Evolutionary conservation across 495 filamentous ascomycete genomes (phyloP), one percentile per base, ranked within the genome.

Genomic region (Hyaloscypha finlandica): DNA sequence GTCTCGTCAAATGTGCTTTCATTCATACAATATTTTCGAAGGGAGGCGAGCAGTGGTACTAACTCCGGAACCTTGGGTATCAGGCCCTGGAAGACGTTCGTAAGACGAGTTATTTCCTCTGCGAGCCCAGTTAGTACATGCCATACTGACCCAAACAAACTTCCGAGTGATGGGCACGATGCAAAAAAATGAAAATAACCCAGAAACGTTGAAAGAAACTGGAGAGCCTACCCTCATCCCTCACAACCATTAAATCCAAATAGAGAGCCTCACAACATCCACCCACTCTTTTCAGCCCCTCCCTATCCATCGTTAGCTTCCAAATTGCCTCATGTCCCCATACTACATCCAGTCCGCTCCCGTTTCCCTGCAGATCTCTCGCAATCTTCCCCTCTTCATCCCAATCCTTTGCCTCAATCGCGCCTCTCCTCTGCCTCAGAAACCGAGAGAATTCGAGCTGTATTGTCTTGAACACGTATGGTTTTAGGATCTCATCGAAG

Each of bases 191-290:
- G 25, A 25, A 25, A 25, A 25, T 1, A 25, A 25, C 25, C 25
- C 2, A 25, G 25, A 25, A 25, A 25, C 25, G 25, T 25, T 25
- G 25, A 35, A 37, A 35, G 45, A 39, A 42, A 12, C 16, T 48
- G 42, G 4, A 59, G 33, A 25, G 39, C 73, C 3, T 69, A 72
- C 73, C 70, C 67, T 74, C 70, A 64, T 74, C 73, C 33, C 71
- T 56, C 4, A 74, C 64, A 52, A 74, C 62, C 70, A 73, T 69
- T 71, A 74, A 68, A 56, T 74, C 73, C 39, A 70, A 48, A 55
- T 69, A 73, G 8, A 74, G 39, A 12, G 73, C 65, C 39, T 71
- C 59, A 64, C 70, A 74, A 4, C 64, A 30, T 5, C 39, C 31
- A 14, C 71, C 65, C 8, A 69, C 51, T 3, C 39, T 30, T 14